A percentile compares a stretch with the other conserved stretches of the same genome.
These are phyloP conservation scores for Xanthoceras sorbifolium DNA, from an alignment of 345 rosid species.

Conservation along the genomic window DNA sequence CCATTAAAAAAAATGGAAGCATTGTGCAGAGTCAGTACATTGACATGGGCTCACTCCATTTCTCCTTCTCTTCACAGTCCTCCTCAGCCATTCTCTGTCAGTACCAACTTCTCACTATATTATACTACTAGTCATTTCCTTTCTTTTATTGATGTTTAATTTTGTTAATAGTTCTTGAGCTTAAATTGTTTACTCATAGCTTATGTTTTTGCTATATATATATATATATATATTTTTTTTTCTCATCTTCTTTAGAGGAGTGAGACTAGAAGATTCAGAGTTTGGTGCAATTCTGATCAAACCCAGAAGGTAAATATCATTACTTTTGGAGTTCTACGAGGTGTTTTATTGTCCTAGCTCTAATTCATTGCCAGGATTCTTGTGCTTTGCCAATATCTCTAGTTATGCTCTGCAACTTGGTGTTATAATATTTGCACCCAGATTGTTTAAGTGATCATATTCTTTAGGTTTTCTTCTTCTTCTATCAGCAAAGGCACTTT, in stretches of 20 bases:
- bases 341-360: too few species aligned
- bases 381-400: not conserved
- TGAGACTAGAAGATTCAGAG: slow-evolving; percentile 38
- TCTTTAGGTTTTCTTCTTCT: too few species aligned
- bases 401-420: not conserved
- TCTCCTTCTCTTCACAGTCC: slow-evolving; percentile 43
- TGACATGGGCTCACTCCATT: slow-evolving; percentile 57
- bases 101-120: not conserved
- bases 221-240: too few species aligned
- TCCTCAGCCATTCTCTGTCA: slow-evolving; percentile 44
- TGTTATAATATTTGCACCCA: too few species aligned
- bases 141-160: not conserved
- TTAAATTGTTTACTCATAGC: not conserved
- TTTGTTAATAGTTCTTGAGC: not conserved
- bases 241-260: slow-evolving; percentile 32
- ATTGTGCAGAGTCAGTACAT: slow-evolving; percentile 43
- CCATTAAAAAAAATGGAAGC: slow-evolving; percentile 37
- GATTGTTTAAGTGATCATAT: too few species aligned
- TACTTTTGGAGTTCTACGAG: not conserved
- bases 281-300: slow-evolving; percentile 49
- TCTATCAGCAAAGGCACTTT: too few species aligned
- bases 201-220: not conserved
- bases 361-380: too few species aligned
- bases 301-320: slow-evolving; percentile 45
- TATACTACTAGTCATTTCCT: not conserved